These are phyloP conservation scores for Puccinia polysora DNA, from an alignment of 1,284 basidiomycete genomes.

Conservation along the genomic window DNA sequence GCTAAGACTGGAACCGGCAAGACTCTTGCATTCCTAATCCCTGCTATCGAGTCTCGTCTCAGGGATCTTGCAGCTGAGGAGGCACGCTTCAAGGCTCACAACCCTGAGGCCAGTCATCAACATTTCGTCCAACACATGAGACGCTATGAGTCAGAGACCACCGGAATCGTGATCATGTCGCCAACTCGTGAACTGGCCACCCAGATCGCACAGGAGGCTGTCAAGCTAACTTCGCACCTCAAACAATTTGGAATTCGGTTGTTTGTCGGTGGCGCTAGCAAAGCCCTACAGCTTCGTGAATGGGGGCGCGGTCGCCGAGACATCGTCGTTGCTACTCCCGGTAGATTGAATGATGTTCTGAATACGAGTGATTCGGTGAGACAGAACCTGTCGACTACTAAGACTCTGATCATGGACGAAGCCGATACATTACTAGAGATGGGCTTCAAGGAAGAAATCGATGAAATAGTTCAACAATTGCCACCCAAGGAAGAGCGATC, in stretches of 20 bases:
- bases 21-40: conserved; percentile 53
- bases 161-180: conserved; percentile 78
- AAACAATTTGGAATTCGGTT: conserved; percentile 67
- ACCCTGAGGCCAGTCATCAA: conserved; percentile 48
- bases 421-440: conserved; percentile 92
- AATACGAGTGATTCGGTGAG: conserved; percentile 62
- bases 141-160: conserved; percentile 52
- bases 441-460: conserved; percentile 88
- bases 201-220: conserved; percentile 83
- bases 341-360: conserved; percentile 76
- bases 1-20: conserved; percentile 53
- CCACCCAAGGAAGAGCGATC: conserved; percentile 68
- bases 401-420: conserved; percentile 80
- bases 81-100: conserved; percentile 49
- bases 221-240: conserved; percentile 65
- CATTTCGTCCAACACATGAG: conserved; percentile 46
- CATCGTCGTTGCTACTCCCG: conserved; percentile 88
- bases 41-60: conserved; percentile 52
- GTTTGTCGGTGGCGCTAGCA: conserved; percentile 74
- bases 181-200: conserved; percentile 91
- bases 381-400: conserved; percentile 56
- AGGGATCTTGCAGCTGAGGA: conserved; percentile 47
- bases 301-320: conserved; percentile 68
- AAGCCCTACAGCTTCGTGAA: conserved; percentile 63
- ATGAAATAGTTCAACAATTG: conserved; percentile 67